Evolutionary conservation across 345 rosid genomes (phyloP).

Genomic region (Mallotus nudiflorus): DNA sequence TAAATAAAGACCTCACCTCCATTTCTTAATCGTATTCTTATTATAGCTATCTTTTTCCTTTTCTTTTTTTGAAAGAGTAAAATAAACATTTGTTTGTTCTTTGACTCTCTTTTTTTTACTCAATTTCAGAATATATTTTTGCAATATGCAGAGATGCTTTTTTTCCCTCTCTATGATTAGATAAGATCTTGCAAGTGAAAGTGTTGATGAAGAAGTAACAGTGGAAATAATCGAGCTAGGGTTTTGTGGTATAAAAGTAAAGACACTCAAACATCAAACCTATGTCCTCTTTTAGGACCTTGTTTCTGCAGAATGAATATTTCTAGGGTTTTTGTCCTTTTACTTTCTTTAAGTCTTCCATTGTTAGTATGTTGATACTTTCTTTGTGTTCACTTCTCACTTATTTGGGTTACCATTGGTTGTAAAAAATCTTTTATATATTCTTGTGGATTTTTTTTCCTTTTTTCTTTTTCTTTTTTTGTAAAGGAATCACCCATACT

Average conservation of each 20-base stretch:
- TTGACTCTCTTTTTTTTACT: background rate
- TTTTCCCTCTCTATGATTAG: background rate
- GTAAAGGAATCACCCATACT: background rate
- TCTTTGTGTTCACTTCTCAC: background rate
- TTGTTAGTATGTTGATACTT: background rate
- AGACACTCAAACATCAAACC: background rate
- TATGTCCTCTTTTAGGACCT: background rate
- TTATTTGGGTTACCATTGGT: background rate
- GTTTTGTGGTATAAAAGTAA: background rate
- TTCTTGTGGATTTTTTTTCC: no score
- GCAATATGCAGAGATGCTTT: background rate
- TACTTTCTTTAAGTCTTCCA: background rate
- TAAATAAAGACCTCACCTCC: no score
- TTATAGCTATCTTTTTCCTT: background rate
- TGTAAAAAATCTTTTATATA: background rate
- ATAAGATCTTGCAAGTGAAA: background rate
- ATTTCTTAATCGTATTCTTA: background rate
- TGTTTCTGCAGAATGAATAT: background rate
- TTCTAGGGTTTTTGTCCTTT: slow-evolving; percentile 11
- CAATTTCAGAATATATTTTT: background rate
- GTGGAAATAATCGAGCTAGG: background rate
- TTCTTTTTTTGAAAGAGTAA: no score
- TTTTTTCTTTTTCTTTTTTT: no score
- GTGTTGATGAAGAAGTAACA: no score
- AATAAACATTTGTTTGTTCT: no score